Base-by-base conservation (phyloP, 208 protist genomes). In the Leishmania gerbilli region DNA sequence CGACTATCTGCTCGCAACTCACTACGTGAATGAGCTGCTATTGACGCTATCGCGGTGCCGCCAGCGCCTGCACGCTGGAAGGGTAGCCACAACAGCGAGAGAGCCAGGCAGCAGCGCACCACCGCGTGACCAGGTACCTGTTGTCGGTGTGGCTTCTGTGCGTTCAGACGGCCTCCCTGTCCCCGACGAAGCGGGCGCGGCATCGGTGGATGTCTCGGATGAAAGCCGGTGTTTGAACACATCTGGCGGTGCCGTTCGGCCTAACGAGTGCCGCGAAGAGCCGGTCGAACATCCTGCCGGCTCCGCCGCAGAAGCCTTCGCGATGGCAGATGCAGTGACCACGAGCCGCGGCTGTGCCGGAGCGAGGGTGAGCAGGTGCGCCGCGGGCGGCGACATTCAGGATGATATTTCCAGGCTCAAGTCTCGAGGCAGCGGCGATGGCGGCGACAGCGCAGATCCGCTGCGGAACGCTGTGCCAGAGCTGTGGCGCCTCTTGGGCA, bases 1-100 rank as follows among this genome's bases (percentile, higher is more conserved):
- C 42, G 87, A 90, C 79, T 88, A 82, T 58, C 71, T 88, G 24
- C 71, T 88, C 62, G 81, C 85, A 3, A 76, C 75, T 13, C 77
- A 86, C 60, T 90, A 85, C 37, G 51, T 87, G 62, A 58, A 79
- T 9, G 74, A 81, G 79, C 60, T 89, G 40, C 45, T 85, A n/a
- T 37, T 47, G 17, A 60, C 49, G 37, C 40, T 86, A 27, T 45
- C 85, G 42, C 75, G 58, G 37, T 86, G 82, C 74, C 82, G 82
- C 45, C 82, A 86, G 74, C 58, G 82, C 8, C 55, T 82, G 67
- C 82, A 80, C 78, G 68, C 62, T n/a, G 72, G 47, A 17, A 74
- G 74, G 47, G 72, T 64, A 40, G 55, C 53, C 21, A 55, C 71
- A 42, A 56, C 62, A 1, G 64, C 76, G 31, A 58, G 67, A 31